Base-by-base conservation (phyloP, 306 rosid species). In the Cucurbita argyrosperma region DNA sequence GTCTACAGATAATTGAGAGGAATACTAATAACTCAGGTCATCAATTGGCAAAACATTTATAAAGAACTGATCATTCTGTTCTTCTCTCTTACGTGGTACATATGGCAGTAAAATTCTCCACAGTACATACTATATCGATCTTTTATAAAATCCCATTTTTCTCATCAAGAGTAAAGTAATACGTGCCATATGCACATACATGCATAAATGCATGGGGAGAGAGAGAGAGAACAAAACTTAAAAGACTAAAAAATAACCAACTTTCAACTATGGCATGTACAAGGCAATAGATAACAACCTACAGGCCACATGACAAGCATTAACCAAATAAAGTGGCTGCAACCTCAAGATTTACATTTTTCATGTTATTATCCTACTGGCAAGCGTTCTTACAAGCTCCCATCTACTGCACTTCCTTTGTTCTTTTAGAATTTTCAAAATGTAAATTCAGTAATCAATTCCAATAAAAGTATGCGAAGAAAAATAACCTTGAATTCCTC, bases 401-500 rank as follows among this genome's bases (percentile, higher is more conserved):
- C 12, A 35, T 37, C 47, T 15, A 62, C 8, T 3, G 12, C 16
- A 62, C 21, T 38, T 30, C 42, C 42, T 60, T 60, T 35, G 45
- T 60, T 60, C 66, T 60, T 60, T 62, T 62, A 37, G 7, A 38
- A 62, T 62, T 38, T 30, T 62, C 47, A 38, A 62, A 62, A 7
- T 4, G 47, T 4, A 62, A 59, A 12, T 38, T 62, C 47, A 35
- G 21, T 14, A 60, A 45, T 47, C 45, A 49, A 49, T 49, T 26
- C 10, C 16, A 35, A 49, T 30, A 50, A 46, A 14, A 51, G 58
- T 50, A 50, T 70, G 74, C 47, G 35, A 70, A 47, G 59, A 50
- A 70, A 70, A 50, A 70, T 51, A 74, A 94, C 99, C 99, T 91
- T 89, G 80, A 94, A 94, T 78, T 89, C 90, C 76, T 91, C 91